Evolutionary conservation across 75 land plant genomes (phyloP), one percentile per base, ranked within the genome.

Genomic region (Pseudotsuga menziesii): DNA sequence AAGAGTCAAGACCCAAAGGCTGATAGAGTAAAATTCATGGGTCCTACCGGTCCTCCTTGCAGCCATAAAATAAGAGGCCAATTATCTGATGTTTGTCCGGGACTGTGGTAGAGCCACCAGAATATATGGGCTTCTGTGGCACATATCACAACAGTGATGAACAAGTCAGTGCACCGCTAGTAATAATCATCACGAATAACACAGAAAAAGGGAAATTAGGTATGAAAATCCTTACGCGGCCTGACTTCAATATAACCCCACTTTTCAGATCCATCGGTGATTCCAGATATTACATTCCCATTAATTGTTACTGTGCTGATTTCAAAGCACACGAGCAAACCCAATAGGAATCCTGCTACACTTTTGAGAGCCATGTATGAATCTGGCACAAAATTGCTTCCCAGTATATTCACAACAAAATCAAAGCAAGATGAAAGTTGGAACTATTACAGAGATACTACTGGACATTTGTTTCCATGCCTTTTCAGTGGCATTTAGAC

Each of bases 231-330:
- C 85, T 82, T 84, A 92, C 94, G 83, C 57, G 90, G 92, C 57
- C 93, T 82, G 69, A 93, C 96, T 77, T 91, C 86, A 35, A 85
- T 85, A 78, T 93, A 93, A n/a, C 96, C 96, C 96, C 96, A 93
- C 41, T 87, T 80, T 71, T 93, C 93, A 26, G 83, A 75, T 80
- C 85, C 89, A 83, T 90, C 90, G 39, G 61, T 39, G 0, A 72
- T 87, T 32, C 79, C 83, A 0, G 57, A 56, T 19, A 8, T 54
- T 25, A 55, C 54, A 48, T 48, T 48, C 12, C 54, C 54, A 9
- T 48, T 11, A 48, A 12, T 9, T 48, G 12, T 48, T 48, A 48
- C 54, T 9, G 54, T 48, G 54, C 11, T 48, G 54, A 48, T 48
- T 48, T 48, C 12, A 12, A 48, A 48, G 54, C 12, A 48, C 54